Conservation (phyloP, 371 early-diverging fungal genomes). For the Mortierella polycephala region DNA sequence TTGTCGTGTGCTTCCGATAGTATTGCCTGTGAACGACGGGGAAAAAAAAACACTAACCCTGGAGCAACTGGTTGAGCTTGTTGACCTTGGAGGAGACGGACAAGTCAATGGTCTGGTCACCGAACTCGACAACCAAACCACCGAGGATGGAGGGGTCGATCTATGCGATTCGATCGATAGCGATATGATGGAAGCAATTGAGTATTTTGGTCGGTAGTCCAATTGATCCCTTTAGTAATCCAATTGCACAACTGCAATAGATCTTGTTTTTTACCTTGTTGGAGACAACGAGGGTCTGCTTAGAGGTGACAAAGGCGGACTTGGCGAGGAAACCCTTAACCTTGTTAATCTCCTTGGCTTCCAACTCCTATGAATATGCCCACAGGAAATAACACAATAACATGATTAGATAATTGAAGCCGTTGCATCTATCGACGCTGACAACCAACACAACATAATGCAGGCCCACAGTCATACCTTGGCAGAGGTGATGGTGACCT, state of each 20-base stretch:
- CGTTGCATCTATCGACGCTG: not conserved
- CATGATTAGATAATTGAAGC: not conserved
- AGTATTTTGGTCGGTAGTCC: too few species aligned
- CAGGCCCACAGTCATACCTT: slow-evolving; percentile 61
- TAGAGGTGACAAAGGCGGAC: slow-evolving; percentile 69
- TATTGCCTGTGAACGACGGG: too few species aligned
- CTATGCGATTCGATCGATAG: slow-evolving; percentile 37
- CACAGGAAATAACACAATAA: not conserved
- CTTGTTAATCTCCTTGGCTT: slow-evolving; percentile 67
- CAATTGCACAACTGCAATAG: too few species aligned
- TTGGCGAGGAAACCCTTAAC: slow-evolving; percentile 72
- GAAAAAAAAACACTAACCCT: slow-evolving; percentile 17
- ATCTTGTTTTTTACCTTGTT: slow-evolving; percentile 75
- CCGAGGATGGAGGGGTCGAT: slow-evolving; percentile 94
- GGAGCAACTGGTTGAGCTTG: slow-evolving; percentile 93
- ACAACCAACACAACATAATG: not conserved
- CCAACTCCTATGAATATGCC: slow-evolving; percentile 51
- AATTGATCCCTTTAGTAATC: not conserved
- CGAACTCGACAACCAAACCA: slow-evolving; percentile 96
- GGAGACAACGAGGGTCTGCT: slow-evolving; percentile 79
- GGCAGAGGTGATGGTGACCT: slow-evolving; percentile 91
- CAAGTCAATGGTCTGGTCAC: slow-evolving; percentile 98
- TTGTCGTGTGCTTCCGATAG: not conserved
- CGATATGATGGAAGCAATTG: not conserved
- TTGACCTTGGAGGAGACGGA: slow-evolving; percentile 93